Percentiles rank a stretch among this genome's conserved stretches.
These are phyloP conservation scores for Aquilaria agallochum DNA, from an alignment of 441 rosid genomes.

Conservation along the genomic window DNA sequence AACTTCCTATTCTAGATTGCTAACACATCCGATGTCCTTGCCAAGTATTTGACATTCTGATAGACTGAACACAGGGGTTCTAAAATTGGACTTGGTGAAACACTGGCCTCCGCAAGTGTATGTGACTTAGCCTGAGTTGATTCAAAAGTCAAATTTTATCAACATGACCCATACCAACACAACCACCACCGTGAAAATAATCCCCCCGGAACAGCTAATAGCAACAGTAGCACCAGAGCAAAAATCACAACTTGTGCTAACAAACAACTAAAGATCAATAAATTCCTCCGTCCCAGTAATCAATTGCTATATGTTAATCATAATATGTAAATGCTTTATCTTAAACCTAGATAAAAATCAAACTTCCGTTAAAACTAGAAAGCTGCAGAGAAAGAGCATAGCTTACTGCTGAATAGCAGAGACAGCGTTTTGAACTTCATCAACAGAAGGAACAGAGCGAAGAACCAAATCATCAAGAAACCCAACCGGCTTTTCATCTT, in stretches of 20 bases:
- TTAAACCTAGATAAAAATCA: conserved; percentile 3
- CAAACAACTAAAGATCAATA: conserved; percentile 8
- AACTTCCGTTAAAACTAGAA: background rate
- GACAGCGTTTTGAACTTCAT: conserved; percentile 76
- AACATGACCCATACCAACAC: background rate
- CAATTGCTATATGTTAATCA: too few relatives aligned
- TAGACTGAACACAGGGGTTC: conserved; percentile 7
- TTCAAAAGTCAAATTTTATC: background rate
- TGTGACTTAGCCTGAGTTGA: background rate
- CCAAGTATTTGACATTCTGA: background rate
- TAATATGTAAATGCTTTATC: background rate
- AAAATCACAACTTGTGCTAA: background rate
- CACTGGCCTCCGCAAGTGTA: background rate
- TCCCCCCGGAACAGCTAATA: background rate
- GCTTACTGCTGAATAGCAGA: conserved; percentile 71
- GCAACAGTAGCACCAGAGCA: background rate
- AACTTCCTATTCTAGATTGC: background rate
- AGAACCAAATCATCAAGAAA: conserved; percentile 38
- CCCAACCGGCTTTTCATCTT: conserved; percentile 22
- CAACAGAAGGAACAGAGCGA: conserved; percentile 72
- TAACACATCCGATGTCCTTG: too few relatives aligned
- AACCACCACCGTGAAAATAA: background rate
- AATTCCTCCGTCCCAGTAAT: background rate
- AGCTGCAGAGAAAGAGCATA: background rate
- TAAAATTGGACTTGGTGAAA: background rate